Conservation (phyloP, 352 stramenopile species). For the Pythium periplocum region DNA sequence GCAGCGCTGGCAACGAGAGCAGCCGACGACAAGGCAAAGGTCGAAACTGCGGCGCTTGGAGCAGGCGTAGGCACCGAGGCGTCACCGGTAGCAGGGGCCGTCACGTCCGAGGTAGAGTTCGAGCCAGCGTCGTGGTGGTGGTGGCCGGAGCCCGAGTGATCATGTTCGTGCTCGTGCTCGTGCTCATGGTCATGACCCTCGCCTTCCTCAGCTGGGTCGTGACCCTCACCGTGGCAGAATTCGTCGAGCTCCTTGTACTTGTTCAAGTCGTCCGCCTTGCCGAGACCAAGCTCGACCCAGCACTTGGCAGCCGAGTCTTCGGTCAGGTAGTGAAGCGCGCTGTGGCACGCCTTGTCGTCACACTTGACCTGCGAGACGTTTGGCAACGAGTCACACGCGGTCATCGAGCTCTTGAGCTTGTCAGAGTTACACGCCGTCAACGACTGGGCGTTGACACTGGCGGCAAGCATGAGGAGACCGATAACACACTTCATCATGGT, state of each 20-base stretch:
- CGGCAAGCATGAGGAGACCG: too few species aligned
- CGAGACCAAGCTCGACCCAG: constrained; percentile 32
- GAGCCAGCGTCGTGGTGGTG: constrained; percentile 4
- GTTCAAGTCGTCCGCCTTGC: constrained; percentile 23
- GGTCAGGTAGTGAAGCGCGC: constrained; percentile 30
- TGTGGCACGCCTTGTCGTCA: constrained; percentile 28
- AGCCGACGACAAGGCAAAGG: too few species aligned
- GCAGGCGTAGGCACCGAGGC: background rate
- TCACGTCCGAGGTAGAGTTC: background rate
- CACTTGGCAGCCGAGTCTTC: constrained; percentile 29
- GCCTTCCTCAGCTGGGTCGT: constrained; percentile 24
- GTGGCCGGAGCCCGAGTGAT: background rate
- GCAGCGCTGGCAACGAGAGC: too few species aligned
- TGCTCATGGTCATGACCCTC: constrained; percentile 1
- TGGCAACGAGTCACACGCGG: constrained; percentile 32
- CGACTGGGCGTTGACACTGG: too few species aligned
- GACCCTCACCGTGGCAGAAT: constrained; percentile 37
- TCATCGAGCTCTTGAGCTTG: constrained; percentile 17
- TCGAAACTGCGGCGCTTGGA: too few species aligned
- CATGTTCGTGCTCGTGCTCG: background rate
- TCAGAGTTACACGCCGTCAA: constrained; percentile 10
- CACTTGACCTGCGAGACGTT: constrained; percentile 42
- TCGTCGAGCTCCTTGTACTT: constrained; percentile 39
- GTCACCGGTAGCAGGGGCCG: background rate
- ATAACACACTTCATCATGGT: too few species aligned